Evolutionary conservation across 805 yeast species (phyloP).

Genomic region (Candida ulmi): DNA sequence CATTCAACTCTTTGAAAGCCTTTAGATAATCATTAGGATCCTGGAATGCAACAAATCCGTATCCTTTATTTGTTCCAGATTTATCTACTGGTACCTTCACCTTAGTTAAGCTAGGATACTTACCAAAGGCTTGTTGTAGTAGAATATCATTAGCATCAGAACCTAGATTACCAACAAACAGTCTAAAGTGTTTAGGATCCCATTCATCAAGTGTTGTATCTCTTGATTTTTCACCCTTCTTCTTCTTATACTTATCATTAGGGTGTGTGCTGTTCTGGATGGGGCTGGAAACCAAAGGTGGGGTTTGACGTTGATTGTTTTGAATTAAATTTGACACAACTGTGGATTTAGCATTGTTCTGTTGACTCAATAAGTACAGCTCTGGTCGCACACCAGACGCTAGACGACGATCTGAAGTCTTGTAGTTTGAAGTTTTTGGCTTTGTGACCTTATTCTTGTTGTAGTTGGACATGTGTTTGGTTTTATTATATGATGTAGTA

Average conservation of each 20-base stretch:
- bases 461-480: neutral
- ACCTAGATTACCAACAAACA: constrained; percentile 73
- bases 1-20: constrained; percentile 73
- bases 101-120: constrained; percentile 48
- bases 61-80: constrained; percentile 47
- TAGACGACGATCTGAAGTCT: constrained; percentile 48
- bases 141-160: constrained; percentile 57
- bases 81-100: constrained; percentile 55
- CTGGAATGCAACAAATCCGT: constrained; percentile 67
- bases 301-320: neutral
- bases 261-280: no score
- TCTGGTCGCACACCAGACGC: constrained; percentile 47
- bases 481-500: no score
- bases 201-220: constrained; percentile 42
- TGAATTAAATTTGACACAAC: constrained; percentile 9
- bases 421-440: constrained; percentile 17
- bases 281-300: no score
- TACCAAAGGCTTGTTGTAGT: constrained; percentile 47
- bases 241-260: neutral
- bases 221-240: constrained; percentile 27
- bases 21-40: constrained; percentile 60
- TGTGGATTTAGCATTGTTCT: constrained; percentile 9
- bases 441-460: constrained; percentile 8
- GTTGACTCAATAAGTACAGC: constrained; percentile 31
- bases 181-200: constrained; percentile 65